phyloP scores from a whole-genome alignment of 345 rosid species.

The Corchorus capsularis region DNA sequence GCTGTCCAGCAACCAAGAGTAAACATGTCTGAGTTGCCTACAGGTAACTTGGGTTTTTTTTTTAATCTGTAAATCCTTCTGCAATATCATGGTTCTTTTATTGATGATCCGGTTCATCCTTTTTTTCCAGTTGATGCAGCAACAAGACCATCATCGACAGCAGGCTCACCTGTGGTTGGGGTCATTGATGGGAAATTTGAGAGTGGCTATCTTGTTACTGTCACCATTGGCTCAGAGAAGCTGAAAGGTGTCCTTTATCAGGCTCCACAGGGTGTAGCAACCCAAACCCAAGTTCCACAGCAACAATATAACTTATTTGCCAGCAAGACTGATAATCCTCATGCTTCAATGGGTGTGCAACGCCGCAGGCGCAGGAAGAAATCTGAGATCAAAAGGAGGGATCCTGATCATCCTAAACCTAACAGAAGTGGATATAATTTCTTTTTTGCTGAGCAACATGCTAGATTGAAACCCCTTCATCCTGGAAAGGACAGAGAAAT shows the following conservation, averaged over 20 bases:
- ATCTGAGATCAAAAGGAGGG: slow-evolving; percentile 84
- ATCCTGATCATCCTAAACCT: slow-evolving; percentile 93
- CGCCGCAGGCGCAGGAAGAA: slow-evolving; percentile 89
- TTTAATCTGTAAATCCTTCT: too few species aligned
- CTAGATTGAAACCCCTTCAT: slow-evolving; percentile 82
- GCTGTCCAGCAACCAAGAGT: slow-evolving; percentile 47
- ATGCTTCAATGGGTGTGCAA: slow-evolving; percentile 41
- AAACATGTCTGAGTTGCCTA: slow-evolving; percentile 37
- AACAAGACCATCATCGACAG: slow-evolving; percentile 38
- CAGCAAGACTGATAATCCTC: slow-evolving; percentile 29
- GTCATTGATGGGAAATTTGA: slow-evolving; percentile 93
- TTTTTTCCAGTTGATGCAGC: slow-evolving; percentile 15
- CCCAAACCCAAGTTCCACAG: slow-evolving; percentile 39
- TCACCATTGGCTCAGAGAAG: slow-evolving; percentile 71
- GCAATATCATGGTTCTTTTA: too few species aligned
- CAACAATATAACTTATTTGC: slow-evolving; percentile 33
- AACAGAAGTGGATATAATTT: slow-evolving; percentile 95
- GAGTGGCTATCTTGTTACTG: slow-evolving; percentile 86
- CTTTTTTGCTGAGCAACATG: slow-evolving; percentile 96
- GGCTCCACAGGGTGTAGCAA: slow-evolving; percentile 41
- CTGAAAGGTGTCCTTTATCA: slow-evolving; percentile 85
- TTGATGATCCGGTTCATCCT: neutral
- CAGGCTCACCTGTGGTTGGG: slow-evolving; percentile 63
- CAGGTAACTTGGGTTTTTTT: slow-evolving; percentile 43
- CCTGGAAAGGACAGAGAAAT: slow-evolving; percentile 97